phyloP scores from a whole-genome alignment of 2,329 filamentous ascomycete genomes.

The Lachnellula cervina region DNA sequence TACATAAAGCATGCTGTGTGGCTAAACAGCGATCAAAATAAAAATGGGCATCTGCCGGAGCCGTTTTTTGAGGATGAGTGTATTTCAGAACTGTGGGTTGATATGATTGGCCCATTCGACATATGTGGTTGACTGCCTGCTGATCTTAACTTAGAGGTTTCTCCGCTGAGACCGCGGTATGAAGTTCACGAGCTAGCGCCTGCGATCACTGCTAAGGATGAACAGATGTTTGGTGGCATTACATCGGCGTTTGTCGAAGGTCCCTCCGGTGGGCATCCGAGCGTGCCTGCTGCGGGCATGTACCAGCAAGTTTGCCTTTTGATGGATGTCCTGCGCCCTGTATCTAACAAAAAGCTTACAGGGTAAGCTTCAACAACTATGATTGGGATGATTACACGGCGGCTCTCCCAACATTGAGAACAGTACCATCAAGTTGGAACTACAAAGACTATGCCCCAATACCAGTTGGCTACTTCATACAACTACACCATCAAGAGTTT shows the following conservation, averaged over 20 bases:
- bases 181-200: not conserved
- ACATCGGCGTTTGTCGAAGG: not conserved
- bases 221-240: not conserved
- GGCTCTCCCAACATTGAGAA: not conserved
- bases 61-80: not conserved
- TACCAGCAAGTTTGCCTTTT: not conserved
- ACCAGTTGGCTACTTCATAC: not conserved
- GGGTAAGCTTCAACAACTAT: not conserved
- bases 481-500: not conserved
- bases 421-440: not conserved
- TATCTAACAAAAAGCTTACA: not conserved
- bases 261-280: too few species aligned
- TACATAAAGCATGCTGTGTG: not conserved
- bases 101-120: not conserved
- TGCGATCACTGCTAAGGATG: not conserved
- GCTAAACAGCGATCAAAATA: not conserved
- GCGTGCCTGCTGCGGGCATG: not conserved
- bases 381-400: not conserved
- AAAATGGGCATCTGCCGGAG: not conserved
- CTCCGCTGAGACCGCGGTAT: not conserved
- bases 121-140: not conserved
- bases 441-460: not conserved
- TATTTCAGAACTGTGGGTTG: not conserved
- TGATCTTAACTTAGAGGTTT: not conserved
- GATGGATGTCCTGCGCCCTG: too few species aligned